Evolutionary conservation across 1,139 yeast species (phyloP).

Genomic region (Yamadazyma siamensis): DNA sequence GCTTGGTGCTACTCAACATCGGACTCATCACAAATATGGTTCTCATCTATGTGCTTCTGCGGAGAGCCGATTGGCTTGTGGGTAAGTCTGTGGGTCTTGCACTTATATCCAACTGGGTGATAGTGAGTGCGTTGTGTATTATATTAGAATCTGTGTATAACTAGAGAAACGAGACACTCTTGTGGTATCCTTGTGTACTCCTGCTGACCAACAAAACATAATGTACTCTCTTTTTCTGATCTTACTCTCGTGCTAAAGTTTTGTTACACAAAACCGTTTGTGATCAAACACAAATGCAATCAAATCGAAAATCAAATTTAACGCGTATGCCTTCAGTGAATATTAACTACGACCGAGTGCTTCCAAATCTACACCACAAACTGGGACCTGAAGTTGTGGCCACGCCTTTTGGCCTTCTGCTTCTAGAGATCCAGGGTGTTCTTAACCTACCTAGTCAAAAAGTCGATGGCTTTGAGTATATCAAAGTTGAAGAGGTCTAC

Average conservation of each 20-base stretch:
- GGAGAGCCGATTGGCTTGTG: slow-evolving; percentile 64
- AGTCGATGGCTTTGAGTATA: slow-evolving; percentile 24
- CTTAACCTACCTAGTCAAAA: slow-evolving; percentile 48
- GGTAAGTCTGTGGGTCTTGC: slow-evolving; percentile 53
- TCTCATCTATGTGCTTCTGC: slow-evolving; percentile 52
- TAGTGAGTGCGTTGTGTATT: slow-evolving; percentile 41
- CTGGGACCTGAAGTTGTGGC: slow-evolving; percentile 24
- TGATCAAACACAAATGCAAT: too few species aligned
- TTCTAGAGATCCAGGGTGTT: slow-evolving; percentile 73
- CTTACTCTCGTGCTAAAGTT: too few species aligned
- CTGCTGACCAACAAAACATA: too few species aligned
- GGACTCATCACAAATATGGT: slow-evolving; percentile 54
- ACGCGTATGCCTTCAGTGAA: slow-evolving; percentile 3
- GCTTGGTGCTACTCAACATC: slow-evolving; percentile 48
- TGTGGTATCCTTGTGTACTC: neutral
- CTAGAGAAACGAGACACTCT: neutral
- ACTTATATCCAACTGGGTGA: slow-evolving; percentile 54
- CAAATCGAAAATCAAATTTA: too few species aligned
- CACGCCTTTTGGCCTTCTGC: slow-evolving; percentile 55
- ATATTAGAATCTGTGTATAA: slow-evolving; percentile 5
- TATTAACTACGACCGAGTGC: slow-evolving; percentile 2
- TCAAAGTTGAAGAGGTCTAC: slow-evolving; percentile 32
- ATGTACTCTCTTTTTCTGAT: too few species aligned
- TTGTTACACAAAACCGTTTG: too few species aligned
- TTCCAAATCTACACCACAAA: neutral